These are phyloP conservation scores for Penicillium palitans DNA, from an alignment of 2,329 filamentous ascomycete genomes.

Conservation along the genomic window DNA sequence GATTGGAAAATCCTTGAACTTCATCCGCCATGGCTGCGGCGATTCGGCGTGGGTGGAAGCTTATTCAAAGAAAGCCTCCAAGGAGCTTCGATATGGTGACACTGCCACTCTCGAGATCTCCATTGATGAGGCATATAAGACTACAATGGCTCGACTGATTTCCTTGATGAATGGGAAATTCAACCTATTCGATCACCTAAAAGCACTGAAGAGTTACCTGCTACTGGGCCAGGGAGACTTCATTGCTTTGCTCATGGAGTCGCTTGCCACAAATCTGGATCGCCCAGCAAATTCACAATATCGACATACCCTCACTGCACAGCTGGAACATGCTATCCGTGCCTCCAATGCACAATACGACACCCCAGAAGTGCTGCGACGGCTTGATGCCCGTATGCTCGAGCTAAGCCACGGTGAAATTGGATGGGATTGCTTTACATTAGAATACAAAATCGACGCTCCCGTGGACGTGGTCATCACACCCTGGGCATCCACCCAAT, in stretches of 20 bases:
- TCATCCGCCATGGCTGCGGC: conserved; percentile 92
- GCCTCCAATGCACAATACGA: conserved; percentile 98
- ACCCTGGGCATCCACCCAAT: conserved; percentile 91
- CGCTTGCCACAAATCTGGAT: conserved; percentile 86
- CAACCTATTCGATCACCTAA: conserved; percentile 87
- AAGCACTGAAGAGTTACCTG: conserved; percentile 91
- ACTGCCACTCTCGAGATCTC: conserved; percentile 87
- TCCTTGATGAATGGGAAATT: conserved; percentile 94
- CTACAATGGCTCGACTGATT: conserved; percentile 93
- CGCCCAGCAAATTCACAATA: conserved; percentile 96
- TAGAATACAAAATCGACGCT: conserved; percentile 97
- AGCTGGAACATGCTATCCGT: conserved; percentile 93
- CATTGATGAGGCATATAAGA: conserved; percentile 97
- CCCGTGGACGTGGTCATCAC: conserved; percentile 97
- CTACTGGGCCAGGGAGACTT: conserved; percentile 95
- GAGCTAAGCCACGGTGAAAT: conserved; percentile 96
- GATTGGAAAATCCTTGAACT: conserved; percentile 97
- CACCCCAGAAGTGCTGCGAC: conserved; percentile 82
- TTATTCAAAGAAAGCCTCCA: conserved; percentile 90
- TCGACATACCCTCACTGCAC: conserved; percentile 93
- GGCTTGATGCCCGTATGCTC: conserved; percentile 96
- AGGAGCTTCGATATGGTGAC: conserved; percentile 88
- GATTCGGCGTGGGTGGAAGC: conserved; percentile 94
- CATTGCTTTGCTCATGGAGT: conserved; percentile 95
- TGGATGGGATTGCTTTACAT: conserved; percentile 97